Evolutionary conservation across 2,329 filamentous ascomycete genomes (phyloP), one percentile per base, ranked within the genome.

Genomic region (Xenoacremonium recifei): DNA sequence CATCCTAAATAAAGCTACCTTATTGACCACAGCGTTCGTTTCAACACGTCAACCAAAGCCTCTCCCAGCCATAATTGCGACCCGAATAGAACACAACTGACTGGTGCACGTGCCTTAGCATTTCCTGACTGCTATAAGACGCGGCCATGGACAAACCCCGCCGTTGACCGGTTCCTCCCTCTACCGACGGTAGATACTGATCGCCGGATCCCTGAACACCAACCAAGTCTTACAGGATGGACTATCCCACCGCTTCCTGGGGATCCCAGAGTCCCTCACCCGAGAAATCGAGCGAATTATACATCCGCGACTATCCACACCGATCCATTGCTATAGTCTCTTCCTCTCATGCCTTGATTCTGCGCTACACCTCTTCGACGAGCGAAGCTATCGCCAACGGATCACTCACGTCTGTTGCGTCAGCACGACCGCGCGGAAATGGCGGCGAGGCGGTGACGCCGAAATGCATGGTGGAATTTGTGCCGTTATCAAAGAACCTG

Each of bases 401-500:
- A 48, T 82, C 77, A 35, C 73, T 79, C 46, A 66, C 73, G 39
- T 80, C 82, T 9, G 61, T 77, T 16, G 62, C 71, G 13, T 70
- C 72, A 21, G 62, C 68, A 30, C 70, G 71, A 23, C 61, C 70
- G 31, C 72, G 75, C 25, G 60, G 62, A 21, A 61, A 60, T 43
- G 62, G 61, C 51, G 64, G 62, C 50, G 70, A 76, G 40, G 51
- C 70, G 62, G 50, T 66, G 61, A 53, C 77, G 55, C 66, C 82
- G 65, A 77, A 78, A 54, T 96, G 90, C 72, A 90, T 95, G 76
- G 90, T 96, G 52, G 89, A 96, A 64, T 96, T 96, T 63, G 73
- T 82, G 11, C 74, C 80, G 9, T 66, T 80, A 29, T 76, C 81
- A 25, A 73, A 79, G 34, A 72, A 82, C 42, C 78, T 93, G 49